These are phyloP conservation scores for Cladosporium oxysporum DNA, from an alignment of 2,329 filamentous ascomycete species.

Conservation along the genomic window DNA sequence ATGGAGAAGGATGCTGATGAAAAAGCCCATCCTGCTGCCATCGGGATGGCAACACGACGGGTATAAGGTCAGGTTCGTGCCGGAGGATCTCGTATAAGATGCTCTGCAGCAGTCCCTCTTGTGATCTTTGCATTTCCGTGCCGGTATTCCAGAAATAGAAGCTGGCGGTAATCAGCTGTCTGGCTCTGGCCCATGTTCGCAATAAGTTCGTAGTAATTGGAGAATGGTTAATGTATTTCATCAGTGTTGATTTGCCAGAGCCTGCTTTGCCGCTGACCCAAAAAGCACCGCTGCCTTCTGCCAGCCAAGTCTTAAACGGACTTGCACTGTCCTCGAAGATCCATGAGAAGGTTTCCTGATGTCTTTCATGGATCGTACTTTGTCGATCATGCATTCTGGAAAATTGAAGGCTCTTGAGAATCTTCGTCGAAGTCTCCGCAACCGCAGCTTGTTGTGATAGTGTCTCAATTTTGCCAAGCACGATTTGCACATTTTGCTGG, in stretches of 20 bases:
- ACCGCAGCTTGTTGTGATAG: neutral
- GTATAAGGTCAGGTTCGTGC: slow-evolving; percentile 19
- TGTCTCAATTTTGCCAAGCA: neutral
- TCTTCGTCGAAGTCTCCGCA: neutral
- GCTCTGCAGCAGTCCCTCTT: slow-evolving; percentile 23
- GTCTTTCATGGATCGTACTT: neutral
- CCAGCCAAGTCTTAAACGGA: neutral
- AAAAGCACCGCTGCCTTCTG: neutral
- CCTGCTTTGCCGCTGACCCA: slow-evolving; percentile 25
- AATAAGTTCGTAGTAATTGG: neutral
- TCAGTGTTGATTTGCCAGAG: slow-evolving; percentile 23
- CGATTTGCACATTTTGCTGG: neutral
- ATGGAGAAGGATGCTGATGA: neutral
- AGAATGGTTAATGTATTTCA: slow-evolving; percentile 7
- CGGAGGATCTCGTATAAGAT: slow-evolving; percentile 23
- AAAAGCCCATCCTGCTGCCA: neutral
- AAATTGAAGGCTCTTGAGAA: neutral
- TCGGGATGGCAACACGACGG: neutral
- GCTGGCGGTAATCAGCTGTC: neutral
- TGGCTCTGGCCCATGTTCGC: neutral
- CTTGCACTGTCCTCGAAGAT: neutral
- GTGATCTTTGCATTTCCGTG: slow-evolving; percentile 18
- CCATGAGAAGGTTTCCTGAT: neutral
- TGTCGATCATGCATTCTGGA: neutral
- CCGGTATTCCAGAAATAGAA: slow-evolving; percentile 26